These are phyloP conservation scores for Austroboletus novae-zelandiae DNA, from an alignment of 1,284 basidiomycete species.

Conservation along the genomic window DNA sequence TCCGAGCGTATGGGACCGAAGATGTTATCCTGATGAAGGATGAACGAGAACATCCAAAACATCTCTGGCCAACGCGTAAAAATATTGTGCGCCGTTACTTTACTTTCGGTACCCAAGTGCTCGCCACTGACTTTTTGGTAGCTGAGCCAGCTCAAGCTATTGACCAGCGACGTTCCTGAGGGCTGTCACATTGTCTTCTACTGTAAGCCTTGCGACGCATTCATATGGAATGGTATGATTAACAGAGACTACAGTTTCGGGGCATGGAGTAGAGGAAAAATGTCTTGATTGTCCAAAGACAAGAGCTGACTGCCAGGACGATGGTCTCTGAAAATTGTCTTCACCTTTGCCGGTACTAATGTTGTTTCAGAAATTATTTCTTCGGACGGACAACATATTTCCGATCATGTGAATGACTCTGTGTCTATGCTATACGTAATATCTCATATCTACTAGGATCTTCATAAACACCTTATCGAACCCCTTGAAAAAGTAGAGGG, in stretches of 20 bases:
- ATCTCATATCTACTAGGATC: slow-evolving; percentile 11
- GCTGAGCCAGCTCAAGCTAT: slow-evolving; percentile 25
- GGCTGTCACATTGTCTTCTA: slow-evolving; percentile 38
- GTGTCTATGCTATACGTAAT: not conserved
- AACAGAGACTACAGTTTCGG: slow-evolving; percentile 22
- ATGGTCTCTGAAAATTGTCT: slow-evolving; percentile 27
- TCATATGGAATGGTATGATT: not conserved
- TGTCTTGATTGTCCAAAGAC: slow-evolving; percentile 16
- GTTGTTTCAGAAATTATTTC: slow-evolving; percentile 20
- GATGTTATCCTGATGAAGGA: slow-evolving; percentile 36
- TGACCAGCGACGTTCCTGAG: slow-evolving; percentile 27
- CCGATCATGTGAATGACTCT: slow-evolving; percentile 17
- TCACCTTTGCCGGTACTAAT: not conserved
- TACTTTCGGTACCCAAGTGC: not conserved
- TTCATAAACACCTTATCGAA: slow-evolving; percentile 18
- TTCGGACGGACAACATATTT: slow-evolving; percentile 21
- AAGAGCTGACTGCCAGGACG: slow-evolving; percentile 35
- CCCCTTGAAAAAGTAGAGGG: slow-evolving; percentile 21
- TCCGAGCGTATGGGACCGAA: slow-evolving; percentile 24
- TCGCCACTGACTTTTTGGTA: not conserved
- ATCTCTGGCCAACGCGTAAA: slow-evolving; percentile 25
- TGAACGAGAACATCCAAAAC: slow-evolving; percentile 1
- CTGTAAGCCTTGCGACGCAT: slow-evolving; percentile 20
- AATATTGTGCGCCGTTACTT: slow-evolving; percentile 28
- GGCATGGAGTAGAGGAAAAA: slow-evolving; percentile 31